Evolutionary conservation across 2,329 filamentous ascomycete species (phyloP).

Genomic region (Epichloe sibirici): DNA sequence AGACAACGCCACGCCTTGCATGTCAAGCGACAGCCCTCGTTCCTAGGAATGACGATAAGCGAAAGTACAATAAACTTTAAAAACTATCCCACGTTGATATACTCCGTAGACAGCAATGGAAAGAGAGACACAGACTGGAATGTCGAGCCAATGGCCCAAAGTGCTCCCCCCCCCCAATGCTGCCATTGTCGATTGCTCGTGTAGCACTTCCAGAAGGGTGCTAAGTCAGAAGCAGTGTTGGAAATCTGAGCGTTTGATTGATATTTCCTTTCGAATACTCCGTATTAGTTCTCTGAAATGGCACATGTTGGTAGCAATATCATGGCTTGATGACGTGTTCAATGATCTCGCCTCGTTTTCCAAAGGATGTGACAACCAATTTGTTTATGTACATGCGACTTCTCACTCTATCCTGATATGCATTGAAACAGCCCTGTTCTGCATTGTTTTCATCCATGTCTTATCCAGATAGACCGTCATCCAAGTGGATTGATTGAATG

Average conservation of each 20-base stretch:
- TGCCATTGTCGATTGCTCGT: neutral
- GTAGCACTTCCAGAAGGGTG: neutral
- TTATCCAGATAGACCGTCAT: too few species aligned
- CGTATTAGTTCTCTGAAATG: neutral
- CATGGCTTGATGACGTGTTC: too few species aligned
- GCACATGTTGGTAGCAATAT: neutral
- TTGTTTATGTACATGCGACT: too few species aligned
- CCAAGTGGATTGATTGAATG: too few species aligned
- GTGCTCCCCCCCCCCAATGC: neutral
- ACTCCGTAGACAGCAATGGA: neutral
- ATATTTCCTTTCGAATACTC: neutral
- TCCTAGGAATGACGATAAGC: neutral
- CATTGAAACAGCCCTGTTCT: too few species aligned
- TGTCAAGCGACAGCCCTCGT: neutral
- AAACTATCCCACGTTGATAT: neutral
- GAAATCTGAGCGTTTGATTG: neutral
- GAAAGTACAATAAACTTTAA: neutral
- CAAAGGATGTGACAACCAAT: too few species aligned
- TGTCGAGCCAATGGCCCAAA: too few species aligned
- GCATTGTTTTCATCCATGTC: too few species aligned
- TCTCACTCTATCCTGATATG: too few species aligned
- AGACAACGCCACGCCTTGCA: neutral
- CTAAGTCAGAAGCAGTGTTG: neutral
- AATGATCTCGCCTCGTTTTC: too few species aligned
- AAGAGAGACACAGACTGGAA: neutral